Base-by-base conservation (phyloP, 2,329 filamentous ascomycete species). In the Tetracladium maxilliforme region DNA sequence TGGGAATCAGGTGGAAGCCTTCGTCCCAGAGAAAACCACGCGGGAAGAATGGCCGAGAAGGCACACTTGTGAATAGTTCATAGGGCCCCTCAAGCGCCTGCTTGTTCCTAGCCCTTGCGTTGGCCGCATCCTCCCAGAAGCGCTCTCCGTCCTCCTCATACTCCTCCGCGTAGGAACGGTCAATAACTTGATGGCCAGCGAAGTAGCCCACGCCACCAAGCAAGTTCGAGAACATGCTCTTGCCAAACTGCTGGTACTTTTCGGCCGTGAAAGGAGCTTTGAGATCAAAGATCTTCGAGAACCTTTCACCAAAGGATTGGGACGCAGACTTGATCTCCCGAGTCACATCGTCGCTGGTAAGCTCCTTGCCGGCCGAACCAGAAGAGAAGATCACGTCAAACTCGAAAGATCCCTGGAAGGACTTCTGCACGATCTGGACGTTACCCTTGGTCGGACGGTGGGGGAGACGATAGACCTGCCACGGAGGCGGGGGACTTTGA, bases 1-100 rank as follows among this genome's bases (percentile, higher is more conserved):
- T 75, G 3, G 86, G 86, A 23, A 93, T 59, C 18, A 98, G 60
- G 43, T 98, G 90, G 52, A 95, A 98, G 1, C 90, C 90, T 49
- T 98, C 90, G 41, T 98, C 90, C 90, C 90, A 98, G 4, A 95
- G 62, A 48, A 98, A 98, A 1, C 90, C 90, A 32, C 90, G 69
- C 2, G 90, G 90, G 53, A 98, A 98, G 58, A 98, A 98, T 0
- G 90, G 81, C 5, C 90, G 65, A 7, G 87, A 95, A 1, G 90
- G 90, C 29, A 95, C 76, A 40, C 75, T 82, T 6, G 86, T 92
- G 47, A 86, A 95, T 3, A 98, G 67, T 47, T 93, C 82, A 27
- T 76, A 81, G 2, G 87, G 83, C 0, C 82, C 82, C 43, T 92
- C 84, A 1, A 76, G 52, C 31, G 70, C 60, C 35, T 84, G 73